These are phyloP conservation scores for Globisporangium uncinulatum DNA, from an alignment of 352 stramenopile species.

Conservation along the genomic window DNA sequence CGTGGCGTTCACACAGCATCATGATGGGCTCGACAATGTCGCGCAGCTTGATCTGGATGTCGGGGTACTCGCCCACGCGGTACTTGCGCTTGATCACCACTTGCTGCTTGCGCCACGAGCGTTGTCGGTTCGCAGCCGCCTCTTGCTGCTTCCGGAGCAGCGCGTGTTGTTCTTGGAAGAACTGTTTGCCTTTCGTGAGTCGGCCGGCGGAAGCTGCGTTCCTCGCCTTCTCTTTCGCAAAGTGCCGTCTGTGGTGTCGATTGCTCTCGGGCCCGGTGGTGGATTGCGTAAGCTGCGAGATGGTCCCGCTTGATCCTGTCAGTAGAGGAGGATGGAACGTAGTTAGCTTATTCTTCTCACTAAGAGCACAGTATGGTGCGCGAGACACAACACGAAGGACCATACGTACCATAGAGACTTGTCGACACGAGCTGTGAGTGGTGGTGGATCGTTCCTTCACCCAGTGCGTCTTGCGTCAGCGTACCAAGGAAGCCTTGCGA, in stretches of 20 bases:
- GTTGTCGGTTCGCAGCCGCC: constrained; percentile 41
- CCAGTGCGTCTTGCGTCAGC: constrained; percentile 13
- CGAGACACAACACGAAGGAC: neutral
- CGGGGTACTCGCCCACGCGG: constrained; percentile 59
- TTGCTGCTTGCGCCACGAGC: constrained; percentile 37
- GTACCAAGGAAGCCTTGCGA: constrained; percentile 10
- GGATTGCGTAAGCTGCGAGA: constrained; percentile 7
- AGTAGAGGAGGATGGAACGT: neutral
- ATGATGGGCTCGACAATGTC: constrained; percentile 71
- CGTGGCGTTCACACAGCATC: constrained; percentile 46
- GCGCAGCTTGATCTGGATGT: constrained; percentile 70
- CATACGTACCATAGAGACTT: constrained; percentile 11
- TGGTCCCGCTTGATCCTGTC: constrained; percentile 2
- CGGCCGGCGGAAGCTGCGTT: neutral
- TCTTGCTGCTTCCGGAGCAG: constrained; percentile 47
- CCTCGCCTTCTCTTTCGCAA: constrained; percentile 21
- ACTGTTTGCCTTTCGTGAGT: constrained; percentile 25
- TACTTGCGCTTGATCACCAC: constrained; percentile 71
- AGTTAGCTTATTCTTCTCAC: neutral
- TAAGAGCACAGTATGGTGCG: neutral
- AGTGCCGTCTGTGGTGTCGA: constrained; percentile 12
- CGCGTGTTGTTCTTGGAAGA: constrained; percentile 62
- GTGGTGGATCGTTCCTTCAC: constrained; percentile 19
- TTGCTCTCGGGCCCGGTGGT: neutral
- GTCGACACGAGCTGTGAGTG: constrained; percentile 46